These are phyloP conservation scores for Populus tremula DNA, from an alignment of 345 rosid genomes.

Conservation along the genomic window DNA sequence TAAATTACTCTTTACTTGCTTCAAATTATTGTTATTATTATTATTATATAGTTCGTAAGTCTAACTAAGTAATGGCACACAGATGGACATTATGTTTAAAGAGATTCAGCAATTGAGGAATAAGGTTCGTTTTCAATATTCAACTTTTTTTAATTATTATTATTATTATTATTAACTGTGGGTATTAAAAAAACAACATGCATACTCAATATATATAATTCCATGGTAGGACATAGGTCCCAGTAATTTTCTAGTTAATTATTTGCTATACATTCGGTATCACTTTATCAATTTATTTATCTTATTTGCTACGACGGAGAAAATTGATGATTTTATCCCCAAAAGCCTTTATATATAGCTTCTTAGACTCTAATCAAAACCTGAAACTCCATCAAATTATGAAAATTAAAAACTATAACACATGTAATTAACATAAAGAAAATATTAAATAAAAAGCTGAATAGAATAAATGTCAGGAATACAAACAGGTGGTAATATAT, in stretches of 20 bases:
- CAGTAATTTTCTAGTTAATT: too few species aligned
- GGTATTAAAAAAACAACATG: neutral
- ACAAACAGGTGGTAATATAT: neutral
- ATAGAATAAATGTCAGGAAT: too few species aligned
- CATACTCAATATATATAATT: neutral
- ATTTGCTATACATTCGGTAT: too few species aligned
- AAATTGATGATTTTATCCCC: too few species aligned
- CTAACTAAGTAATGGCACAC: constrained; percentile 5
- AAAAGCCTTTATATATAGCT: too few species aligned
- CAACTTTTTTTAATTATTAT: neutral
- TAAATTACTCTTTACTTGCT: neutral
- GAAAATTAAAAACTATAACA: neutral
- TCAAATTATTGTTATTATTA: neutral
- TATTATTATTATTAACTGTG: too few species aligned
- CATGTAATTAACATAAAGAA: too few species aligned
- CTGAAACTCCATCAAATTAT: too few species aligned
- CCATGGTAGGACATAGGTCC: neutral
- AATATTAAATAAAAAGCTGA: too few species aligned
- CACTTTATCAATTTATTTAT: neutral
- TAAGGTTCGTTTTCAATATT: constrained; percentile 40
- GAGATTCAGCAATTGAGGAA: constrained; percentile 76
- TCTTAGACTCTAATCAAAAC: too few species aligned
- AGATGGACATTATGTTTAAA: constrained; percentile 80
- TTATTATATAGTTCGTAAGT: neutral
- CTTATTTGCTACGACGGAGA: too few species aligned